Conservation (phyloP, 352 stramenopile species). For the Pythium oligandrum region DNA sequence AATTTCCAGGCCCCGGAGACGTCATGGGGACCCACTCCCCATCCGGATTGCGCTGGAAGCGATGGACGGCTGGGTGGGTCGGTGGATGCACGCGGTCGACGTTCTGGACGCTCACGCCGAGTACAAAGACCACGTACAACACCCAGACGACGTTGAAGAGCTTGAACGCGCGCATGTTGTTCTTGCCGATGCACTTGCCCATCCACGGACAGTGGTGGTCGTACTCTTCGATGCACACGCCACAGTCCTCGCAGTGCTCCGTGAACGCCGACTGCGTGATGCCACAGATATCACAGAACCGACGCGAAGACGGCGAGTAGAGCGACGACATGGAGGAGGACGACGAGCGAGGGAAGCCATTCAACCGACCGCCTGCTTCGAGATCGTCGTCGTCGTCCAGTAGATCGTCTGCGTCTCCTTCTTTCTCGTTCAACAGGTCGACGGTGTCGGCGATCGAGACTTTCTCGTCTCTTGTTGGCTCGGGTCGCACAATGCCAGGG, state of each 20-base stretch:
- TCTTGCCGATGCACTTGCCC: conserved; percentile 91
- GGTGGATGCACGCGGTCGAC: conserved; percentile 24
- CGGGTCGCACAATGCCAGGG: conserved; percentile 55
- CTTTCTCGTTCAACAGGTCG: background rate
- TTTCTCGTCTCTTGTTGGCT: conserved; percentile 16
- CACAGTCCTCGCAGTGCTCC: conserved; percentile 91
- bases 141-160: conserved; percentile 85
- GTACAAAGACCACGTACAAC: conserved; percentile 79
- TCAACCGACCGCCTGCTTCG: background rate
- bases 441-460: conserved; percentile 15
- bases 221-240: conserved; percentile 87
- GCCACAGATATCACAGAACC: conserved; percentile 63
- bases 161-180: conserved; percentile 89
- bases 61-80: conserved; percentile 29
- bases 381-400: conserved; percentile 7
- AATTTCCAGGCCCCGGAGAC: background rate
- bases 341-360: background rate
- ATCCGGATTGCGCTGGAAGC: conserved; percentile 25
- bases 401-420: background rate
- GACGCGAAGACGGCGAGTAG: background rate
- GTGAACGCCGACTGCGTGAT: conserved; percentile 53
- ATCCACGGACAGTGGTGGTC: conserved; percentile 94
- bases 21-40: conserved; percentile 16
- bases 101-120: conserved; percentile 52
- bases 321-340: background rate